These are phyloP conservation scores for Polysphondylium violaceum DNA, from an alignment of 78 protist species.

Conservation along the genomic window DNA sequence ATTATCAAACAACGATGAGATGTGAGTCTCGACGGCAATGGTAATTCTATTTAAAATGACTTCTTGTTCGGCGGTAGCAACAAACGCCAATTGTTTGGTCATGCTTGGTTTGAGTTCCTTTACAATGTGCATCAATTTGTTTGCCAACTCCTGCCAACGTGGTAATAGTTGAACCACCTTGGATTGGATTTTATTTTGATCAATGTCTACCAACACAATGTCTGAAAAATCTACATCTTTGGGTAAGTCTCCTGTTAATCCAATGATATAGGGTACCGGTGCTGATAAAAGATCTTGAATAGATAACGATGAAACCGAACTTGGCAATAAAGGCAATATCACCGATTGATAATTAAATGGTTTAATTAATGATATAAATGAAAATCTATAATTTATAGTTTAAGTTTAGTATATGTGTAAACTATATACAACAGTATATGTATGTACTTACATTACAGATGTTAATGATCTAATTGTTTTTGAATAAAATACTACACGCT, in stretches of 20 bases:
- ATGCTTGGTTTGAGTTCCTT: not conserved
- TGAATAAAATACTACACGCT: conserved; percentile 46
- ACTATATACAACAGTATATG: too few relatives aligned
- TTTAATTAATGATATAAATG: conserved; percentile 40
- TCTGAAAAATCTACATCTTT: conserved; percentile 36
- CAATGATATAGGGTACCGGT: conserved; percentile 72
- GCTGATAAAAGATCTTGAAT: conserved; percentile 40
- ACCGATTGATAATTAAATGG: conserved; percentile 79
- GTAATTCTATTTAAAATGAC: not conserved
- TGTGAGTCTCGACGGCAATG: not conserved
- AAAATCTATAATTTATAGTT: conserved; percentile 20
- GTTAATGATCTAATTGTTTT: conserved; percentile 59
- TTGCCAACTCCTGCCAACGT: not conserved
- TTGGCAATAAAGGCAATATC: conserved; percentile 62
- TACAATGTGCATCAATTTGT: not conserved
- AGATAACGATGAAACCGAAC: conserved; percentile 36
- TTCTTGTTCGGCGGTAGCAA: conserved; percentile 34
- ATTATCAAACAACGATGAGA: conserved; percentile 30
- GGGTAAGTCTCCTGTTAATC: conserved; percentile 1
- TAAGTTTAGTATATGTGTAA: too few relatives aligned
- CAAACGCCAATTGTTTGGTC: not conserved
- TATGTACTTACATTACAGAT: conserved; percentile 36
- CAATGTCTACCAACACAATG: conserved; percentile 37
- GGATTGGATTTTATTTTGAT: not conserved
- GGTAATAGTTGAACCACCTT: conserved; percentile 26